Evolutionary conservation across 2,329 filamentous ascomycete species (phyloP).

Genomic region (Penicillium sumatraense): DNA sequence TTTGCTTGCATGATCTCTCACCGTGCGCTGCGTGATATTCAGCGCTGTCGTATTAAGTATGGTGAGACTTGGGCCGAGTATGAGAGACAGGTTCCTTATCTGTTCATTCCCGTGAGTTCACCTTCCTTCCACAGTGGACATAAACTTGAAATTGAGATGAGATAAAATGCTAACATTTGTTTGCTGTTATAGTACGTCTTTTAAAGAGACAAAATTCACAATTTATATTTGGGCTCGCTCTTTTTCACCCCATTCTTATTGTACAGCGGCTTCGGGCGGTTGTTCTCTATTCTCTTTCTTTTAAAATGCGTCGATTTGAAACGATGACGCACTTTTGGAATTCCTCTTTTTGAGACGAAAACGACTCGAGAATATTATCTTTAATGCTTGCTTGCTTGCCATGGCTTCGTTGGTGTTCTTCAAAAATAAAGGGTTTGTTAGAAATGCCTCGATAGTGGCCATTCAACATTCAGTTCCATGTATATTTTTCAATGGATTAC

Average conservation of each 20-base stretch:
- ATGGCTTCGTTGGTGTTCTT: not conserved
- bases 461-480: conserved; percentile 25
- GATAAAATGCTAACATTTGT: conserved; percentile 1
- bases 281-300: too few species aligned
- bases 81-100: conserved; percentile 76
- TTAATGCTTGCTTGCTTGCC: conserved; percentile 24
- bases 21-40: conserved; percentile 74
- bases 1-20: conserved; percentile 81
- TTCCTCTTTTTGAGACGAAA: conserved; percentile 6
- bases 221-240: not conserved
- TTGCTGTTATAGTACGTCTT: conserved; percentile 38
- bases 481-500: conserved; percentile 30
- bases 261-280: conserved; percentile 18
- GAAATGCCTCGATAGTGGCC: too few species aligned
- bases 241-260: conserved; percentile 1
- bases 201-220: conserved; percentile 22
- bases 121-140: too few species aligned
- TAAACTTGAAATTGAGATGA: too few species aligned
- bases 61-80: conserved; percentile 83
- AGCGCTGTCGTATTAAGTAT: conserved; percentile 76
- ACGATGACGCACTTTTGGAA: conserved; percentile 6
- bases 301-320: conserved; percentile 13
- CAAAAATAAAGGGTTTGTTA: not conserved
- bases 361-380: conserved; percentile 19
- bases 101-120: conserved; percentile 73